Evolutionary conservation across 2,329 filamentous ascomycete genomes (phyloP).

Genomic region (Beauveria sp.): DNA sequence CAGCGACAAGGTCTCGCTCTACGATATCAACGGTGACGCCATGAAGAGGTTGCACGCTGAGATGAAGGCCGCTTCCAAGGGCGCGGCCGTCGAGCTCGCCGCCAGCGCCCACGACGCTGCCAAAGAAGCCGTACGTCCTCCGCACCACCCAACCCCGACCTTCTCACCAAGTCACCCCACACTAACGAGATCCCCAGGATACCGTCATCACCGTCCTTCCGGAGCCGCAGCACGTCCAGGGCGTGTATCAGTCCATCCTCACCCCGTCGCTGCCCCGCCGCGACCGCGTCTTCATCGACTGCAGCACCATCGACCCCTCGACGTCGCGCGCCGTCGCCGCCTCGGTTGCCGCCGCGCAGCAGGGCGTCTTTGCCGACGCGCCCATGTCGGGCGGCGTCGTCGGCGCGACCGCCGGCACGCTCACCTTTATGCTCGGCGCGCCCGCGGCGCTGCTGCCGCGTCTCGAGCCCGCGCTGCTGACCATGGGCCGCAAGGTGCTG

Average conservation of each 20-base stretch:
- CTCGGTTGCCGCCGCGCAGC: conserved; percentile 53
- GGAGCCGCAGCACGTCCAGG: conserved; percentile 78
- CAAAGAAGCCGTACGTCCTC: conserved; percentile 42
- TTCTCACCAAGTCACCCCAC: conserved; percentile 6
- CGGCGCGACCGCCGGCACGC: conserved; percentile 74
- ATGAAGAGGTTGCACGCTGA: conserved; percentile 40
- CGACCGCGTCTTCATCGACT: conserved; percentile 83
- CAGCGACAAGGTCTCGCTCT: conserved; percentile 44
- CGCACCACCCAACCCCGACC: not conserved
- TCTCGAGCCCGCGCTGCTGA: conserved; percentile 60
- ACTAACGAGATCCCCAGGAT: conserved; percentile 46
- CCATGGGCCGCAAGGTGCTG: conserved; percentile 81
- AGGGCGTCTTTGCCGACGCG: conserved; percentile 81
- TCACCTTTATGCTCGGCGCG: conserved; percentile 94
- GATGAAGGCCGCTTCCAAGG: conserved; percentile 35
- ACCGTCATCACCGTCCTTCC: conserved; percentile 84
- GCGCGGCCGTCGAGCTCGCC: conserved; percentile 39
- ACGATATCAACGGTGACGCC: conserved; percentile 48
- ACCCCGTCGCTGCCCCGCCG: conserved; percentile 43
- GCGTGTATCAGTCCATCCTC: conserved; percentile 73
- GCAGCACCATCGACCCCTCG: conserved; percentile 89
- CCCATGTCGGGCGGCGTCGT: conserved; percentile 97
- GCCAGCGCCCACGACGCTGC: conserved; percentile 40
- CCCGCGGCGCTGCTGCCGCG: conserved; percentile 52
- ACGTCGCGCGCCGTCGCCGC: conserved; percentile 73